These are phyloP conservation scores for Leccinum ambiguum DNA, from an alignment of 1,284 basidiomycete species.

Conservation along the genomic window DNA sequence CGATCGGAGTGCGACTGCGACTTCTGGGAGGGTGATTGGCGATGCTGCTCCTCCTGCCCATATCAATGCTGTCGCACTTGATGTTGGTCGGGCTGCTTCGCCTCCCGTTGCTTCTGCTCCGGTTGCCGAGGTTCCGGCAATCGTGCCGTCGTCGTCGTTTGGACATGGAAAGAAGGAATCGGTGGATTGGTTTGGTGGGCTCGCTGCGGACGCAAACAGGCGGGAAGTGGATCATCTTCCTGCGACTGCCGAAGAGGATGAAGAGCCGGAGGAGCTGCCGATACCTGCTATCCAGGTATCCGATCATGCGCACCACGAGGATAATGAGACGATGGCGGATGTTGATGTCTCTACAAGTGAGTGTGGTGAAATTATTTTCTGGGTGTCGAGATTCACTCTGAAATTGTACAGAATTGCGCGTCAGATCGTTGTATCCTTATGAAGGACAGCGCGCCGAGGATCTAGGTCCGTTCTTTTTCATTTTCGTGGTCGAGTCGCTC, in stretches of 20 bases:
- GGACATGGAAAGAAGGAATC: slow-evolving; percentile 66
- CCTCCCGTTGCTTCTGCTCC: slow-evolving; percentile 18
- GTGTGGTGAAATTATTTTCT: neutral
- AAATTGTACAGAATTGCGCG: slow-evolving; percentile 55
- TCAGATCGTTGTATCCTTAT: slow-evolving; percentile 82
- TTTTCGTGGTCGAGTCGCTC: slow-evolving; percentile 11
- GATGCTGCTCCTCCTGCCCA: slow-evolving; percentile 75
- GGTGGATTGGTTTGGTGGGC: slow-evolving; percentile 89
- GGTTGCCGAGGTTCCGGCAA: slow-evolving; percentile 20
- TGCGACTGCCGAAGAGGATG: slow-evolving; percentile 55
- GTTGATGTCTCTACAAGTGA: slow-evolving; percentile 73
- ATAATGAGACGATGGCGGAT: slow-evolving; percentile 65
- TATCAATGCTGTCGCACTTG: slow-evolving; percentile 48
- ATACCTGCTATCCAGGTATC: slow-evolving; percentile 60
- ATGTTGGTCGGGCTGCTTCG: slow-evolving; percentile 33
- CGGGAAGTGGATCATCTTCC: slow-evolving; percentile 45
- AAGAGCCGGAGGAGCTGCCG: slow-evolving; percentile 35
- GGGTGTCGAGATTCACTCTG: neutral
- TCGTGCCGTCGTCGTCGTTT: slow-evolving; percentile 15
- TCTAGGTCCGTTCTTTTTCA: slow-evolving; percentile 55
- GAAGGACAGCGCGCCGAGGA: slow-evolving; percentile 86
- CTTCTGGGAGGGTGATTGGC: slow-evolving; percentile 79
- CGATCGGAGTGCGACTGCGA: slow-evolving; percentile 74
- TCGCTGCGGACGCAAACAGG: slow-evolving; percentile 72
- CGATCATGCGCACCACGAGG: slow-evolving; percentile 38